Conservation (phyloP, 2,329 filamentous ascomycete species). For the Verticillium albo-atrum region DNA sequence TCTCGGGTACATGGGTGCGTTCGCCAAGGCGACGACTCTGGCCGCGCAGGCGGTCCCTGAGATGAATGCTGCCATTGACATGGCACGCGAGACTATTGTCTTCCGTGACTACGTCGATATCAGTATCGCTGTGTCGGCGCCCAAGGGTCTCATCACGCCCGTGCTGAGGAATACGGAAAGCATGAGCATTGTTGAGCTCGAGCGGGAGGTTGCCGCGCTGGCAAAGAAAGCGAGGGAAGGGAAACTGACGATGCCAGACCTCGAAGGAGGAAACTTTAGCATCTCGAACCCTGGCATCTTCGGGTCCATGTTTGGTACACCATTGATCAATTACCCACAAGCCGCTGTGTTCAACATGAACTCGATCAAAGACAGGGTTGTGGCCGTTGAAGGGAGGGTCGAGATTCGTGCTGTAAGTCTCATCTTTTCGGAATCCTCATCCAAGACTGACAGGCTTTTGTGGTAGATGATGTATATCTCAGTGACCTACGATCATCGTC, state of each 20-base stretch:
- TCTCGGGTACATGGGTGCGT: slow-evolving; percentile 71
- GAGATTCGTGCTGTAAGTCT: slow-evolving; percentile 28
- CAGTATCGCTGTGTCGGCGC: slow-evolving; percentile 69
- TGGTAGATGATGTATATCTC: slow-evolving; percentile 44
- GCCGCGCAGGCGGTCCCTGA: slow-evolving; percentile 66
- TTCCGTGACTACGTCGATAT: slow-evolving; percentile 66
- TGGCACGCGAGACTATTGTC: slow-evolving; percentile 53
- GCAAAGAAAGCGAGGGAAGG: slow-evolving; percentile 63
- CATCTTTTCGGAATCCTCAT: neutral
- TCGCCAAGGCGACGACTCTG: slow-evolving; percentile 65
- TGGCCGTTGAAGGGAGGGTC: slow-evolving; percentile 50
- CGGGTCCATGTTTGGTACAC: slow-evolving; percentile 44
- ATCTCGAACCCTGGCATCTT: slow-evolving; percentile 82
- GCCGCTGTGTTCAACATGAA: slow-evolving; percentile 59
- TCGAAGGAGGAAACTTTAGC: slow-evolving; percentile 72
- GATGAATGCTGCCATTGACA: slow-evolving; percentile 58
- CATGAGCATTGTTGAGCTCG: slow-evolving; percentile 24
- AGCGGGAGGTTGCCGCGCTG: slow-evolving; percentile 58
- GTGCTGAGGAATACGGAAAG: slow-evolving; percentile 65
- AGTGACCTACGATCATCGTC: slow-evolving; percentile 47
- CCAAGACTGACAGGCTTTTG: slow-evolving; percentile 10
- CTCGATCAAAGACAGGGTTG: slow-evolving; percentile 48
- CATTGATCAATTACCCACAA: slow-evolving; percentile 74
- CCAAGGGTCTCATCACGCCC: slow-evolving; percentile 68
- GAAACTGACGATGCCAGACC: slow-evolving; percentile 73